Evolutionary conservation across 805 yeast species (phyloP).

Genomic region (Grigorovia jiainica): DNA sequence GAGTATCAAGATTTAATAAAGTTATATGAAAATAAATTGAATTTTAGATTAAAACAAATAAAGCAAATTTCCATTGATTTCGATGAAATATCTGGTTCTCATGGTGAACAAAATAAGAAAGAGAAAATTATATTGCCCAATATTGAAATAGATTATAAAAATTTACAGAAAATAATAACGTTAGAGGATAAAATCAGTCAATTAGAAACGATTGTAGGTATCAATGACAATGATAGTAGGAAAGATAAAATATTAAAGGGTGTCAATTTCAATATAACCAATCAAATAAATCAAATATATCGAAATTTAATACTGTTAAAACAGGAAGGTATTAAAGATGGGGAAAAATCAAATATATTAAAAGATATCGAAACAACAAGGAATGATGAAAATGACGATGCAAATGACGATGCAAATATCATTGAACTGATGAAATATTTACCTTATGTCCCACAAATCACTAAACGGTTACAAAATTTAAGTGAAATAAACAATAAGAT

Average conservation of each 20-base stretch:
- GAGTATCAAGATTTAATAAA: neutral
- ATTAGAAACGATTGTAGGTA: slow-evolving; percentile 14
- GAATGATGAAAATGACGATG: too few relatives aligned
- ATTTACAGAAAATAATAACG: slow-evolving; percentile 6
- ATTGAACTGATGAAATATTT: too few relatives aligned
- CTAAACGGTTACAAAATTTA: neutral
- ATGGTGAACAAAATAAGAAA: neutral
- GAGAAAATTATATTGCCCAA: neutral
- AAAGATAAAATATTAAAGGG: neutral
- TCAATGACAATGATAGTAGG: neutral
- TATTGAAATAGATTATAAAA: slow-evolving; percentile 6
- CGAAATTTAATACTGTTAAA: slow-evolving; percentile 22
- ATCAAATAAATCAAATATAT: slow-evolving; percentile 24
- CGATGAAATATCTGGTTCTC: too few relatives aligned
- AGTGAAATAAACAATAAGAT: neutral
- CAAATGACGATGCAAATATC: too few relatives aligned
- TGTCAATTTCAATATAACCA: slow-evolving; percentile 4
- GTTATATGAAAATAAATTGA: neutral
- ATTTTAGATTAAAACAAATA: neutral
- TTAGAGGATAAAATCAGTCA: slow-evolving; percentile 13
- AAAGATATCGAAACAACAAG: too few relatives aligned
- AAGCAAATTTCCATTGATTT: too few relatives aligned
- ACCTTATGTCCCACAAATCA: neutral
- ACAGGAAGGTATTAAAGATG: neutral
- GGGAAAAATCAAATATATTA: neutral